Base-by-base conservation (phyloP, 2,329 filamentous ascomycete species). In the Neonectria punicea region DNA sequence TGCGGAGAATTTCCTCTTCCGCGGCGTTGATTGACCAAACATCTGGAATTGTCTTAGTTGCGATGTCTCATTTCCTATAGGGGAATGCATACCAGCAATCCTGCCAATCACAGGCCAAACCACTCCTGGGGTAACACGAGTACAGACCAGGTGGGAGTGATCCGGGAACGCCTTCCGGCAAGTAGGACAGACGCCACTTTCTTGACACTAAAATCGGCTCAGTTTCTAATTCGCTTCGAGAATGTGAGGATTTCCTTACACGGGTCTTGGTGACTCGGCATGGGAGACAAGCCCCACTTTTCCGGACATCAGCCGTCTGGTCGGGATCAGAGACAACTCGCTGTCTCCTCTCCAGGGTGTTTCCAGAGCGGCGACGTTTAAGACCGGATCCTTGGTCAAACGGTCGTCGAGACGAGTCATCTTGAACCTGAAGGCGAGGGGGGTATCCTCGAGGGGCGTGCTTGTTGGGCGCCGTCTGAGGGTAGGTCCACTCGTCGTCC, bases 251-350 rank as follows among this genome's bases (percentile, higher is more conserved):
- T 65, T 74, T 72, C 74, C 82, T 80, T 80, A 85, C 84, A 70
- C 77, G 75, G 70, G 81, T 80, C 77, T 84, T 86, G 68, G 79
- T 80, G 66, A 82, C 78, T 68, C 80, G 83, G 74, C 84, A 86
- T 61, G 80, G 80, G 58, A 82, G 77, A 69, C 84, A 86, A 36
- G 84, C 83, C 63, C 81, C 81, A 70, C 77, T 78, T 72, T 83
- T 82, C 68, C 84, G 83, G 58, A 86, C 83, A 59, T 80, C 79
- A 57, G 82, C 83, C 47, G 84, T 85, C 74, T 84, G 80, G 65
- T 81, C 78, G 46, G 78, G 80, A 67, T 81, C 76, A 60, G 73
- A 73, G 28, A 82, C 74, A 59, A 80, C 78, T 53, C 79, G 74
- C 58, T 73, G 75, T 64, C 78, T 79, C 72, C 75, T 80, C 41